Conservation (phyloP, 257 asterid species). For the Forsythia suspensa region DNA sequence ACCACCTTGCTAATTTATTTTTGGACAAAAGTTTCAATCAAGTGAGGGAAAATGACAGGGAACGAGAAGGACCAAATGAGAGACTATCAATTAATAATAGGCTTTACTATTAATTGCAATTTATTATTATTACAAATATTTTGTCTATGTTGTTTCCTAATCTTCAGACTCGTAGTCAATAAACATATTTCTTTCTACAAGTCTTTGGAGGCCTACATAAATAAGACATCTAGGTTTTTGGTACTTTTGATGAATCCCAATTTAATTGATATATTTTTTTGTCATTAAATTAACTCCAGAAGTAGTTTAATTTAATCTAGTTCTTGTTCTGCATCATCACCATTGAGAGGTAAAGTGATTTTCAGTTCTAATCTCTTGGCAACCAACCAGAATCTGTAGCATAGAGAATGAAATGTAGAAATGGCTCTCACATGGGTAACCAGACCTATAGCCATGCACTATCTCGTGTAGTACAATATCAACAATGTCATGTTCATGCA, state of each 20-base stretch:
- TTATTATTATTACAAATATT: too few species aligned
- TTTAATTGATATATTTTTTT: too few species aligned
- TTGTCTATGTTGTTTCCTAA: too few species aligned
- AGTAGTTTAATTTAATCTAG: too few species aligned
- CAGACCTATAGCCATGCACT: not conserved
- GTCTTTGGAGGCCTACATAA: not conserved
- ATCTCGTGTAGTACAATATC: not conserved
- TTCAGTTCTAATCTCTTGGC: not conserved
- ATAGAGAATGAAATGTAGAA: not conserved
- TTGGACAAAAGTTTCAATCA: too few species aligned
- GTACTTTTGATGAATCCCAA: not conserved
- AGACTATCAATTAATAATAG: too few species aligned
- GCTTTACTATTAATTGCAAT: too few species aligned
- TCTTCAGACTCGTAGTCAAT: too few species aligned
- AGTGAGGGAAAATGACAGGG: too few species aligned
- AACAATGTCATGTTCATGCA: conserved; percentile 2
- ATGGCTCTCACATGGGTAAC: not conserved
- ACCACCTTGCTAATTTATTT: too few species aligned
- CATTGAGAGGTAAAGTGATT: not conserved
- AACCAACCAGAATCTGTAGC: not conserved
- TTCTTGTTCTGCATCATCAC: not conserved
- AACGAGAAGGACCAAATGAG: too few species aligned
- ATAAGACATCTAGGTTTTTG: not conserved
- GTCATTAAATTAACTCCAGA: not conserved
- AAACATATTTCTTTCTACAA: too few species aligned